Conservation (phyloP, 2,329 filamentous ascomycete species). For the Diplocarpon rosae region DNA sequence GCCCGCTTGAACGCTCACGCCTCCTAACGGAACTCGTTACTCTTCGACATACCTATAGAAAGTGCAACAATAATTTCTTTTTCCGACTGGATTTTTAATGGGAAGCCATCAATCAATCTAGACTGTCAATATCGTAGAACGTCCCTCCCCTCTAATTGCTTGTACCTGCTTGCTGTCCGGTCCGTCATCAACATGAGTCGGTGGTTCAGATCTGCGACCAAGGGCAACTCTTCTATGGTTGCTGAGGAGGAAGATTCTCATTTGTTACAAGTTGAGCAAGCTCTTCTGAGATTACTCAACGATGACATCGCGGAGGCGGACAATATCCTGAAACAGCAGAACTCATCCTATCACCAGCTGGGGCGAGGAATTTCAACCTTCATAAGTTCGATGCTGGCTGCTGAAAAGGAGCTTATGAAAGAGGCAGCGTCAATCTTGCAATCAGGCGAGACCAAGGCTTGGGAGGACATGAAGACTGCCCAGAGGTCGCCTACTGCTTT, state of each 20-base stretch:
- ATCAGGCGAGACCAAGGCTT: conserved; percentile 66
- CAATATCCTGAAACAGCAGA: conserved; percentile 55
- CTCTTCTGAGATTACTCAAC: conserved; percentile 67
- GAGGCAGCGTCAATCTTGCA: conserved; percentile 64
- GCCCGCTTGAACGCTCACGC: too few relatives aligned
- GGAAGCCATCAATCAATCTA: too few relatives aligned
- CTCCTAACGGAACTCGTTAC: too few relatives aligned
- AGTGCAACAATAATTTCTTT: too few relatives aligned
- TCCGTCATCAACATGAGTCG: conserved; percentile 21
- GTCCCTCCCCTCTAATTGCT: neutral
- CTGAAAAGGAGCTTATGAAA: conserved; percentile 84
- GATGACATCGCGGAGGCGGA: conserved; percentile 85
- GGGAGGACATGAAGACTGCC: conserved; percentile 64
- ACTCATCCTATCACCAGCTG: conserved; percentile 81
- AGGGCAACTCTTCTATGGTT: conserved; percentile 16
- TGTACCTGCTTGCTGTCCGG: conserved; percentile 2
- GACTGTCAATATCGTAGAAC: too few relatives aligned
- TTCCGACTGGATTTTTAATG: too few relatives aligned
- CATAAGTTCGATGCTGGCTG: conserved; percentile 75
- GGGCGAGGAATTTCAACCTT: conserved; percentile 75
- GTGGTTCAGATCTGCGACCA: conserved; percentile 24
- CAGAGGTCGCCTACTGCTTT: conserved; percentile 51
- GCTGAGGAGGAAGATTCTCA: conserved; percentile 39
- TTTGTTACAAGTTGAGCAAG: conserved; percentile 49
- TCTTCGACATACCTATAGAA: too few relatives aligned